A percentile compares a stretch with the other conserved stretches of the same genome.
phyloP scores from a whole-genome alignment of 768 basidiomycete genomes.

The Dacryopinax spathularia region DNA sequence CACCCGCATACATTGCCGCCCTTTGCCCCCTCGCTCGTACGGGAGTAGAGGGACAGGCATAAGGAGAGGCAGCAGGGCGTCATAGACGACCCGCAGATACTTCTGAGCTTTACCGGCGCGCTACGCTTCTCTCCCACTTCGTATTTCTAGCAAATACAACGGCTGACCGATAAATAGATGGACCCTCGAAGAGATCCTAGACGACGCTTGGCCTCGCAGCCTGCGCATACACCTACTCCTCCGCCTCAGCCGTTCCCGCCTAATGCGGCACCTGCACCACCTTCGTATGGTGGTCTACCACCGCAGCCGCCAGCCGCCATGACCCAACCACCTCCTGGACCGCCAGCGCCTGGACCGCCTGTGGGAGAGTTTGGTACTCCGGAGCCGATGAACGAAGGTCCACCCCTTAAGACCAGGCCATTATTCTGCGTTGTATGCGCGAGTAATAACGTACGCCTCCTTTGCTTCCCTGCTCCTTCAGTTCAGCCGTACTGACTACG shows the following conservation, averaged over 20 bases:
- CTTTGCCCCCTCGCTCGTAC: not conserved
- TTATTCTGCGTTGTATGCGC: constrained; percentile 97
- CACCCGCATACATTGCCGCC: not conserved
- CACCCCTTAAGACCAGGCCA: constrained; percentile 42
- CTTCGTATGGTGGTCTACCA: too few species aligned
- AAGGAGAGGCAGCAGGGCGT: not conserved
- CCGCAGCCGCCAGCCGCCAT: too few species aligned
- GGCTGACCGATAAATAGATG: not conserved
- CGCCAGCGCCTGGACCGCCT: not conserved
- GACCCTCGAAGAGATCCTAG: not conserved
- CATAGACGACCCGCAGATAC: not conserved
- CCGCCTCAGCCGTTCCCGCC: not conserved
- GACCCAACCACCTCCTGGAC: too few species aligned
- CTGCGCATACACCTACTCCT: not conserved
- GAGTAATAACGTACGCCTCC: constrained; percentile 74
- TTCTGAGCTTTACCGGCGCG: not conserved
- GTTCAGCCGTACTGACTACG: not conserved
- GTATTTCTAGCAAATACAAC: not conserved
- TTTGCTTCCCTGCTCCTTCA: not conserved
- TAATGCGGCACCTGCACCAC: not conserved
- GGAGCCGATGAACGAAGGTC: not conserved
- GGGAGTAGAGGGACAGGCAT: not conserved
- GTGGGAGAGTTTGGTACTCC: not conserved
- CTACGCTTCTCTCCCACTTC: not conserved
- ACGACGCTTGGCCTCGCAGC: not conserved